Evolutionary conservation across 1,284 basidiomycete species (phyloP).

Genomic region (Cronartium quercuum): DNA sequence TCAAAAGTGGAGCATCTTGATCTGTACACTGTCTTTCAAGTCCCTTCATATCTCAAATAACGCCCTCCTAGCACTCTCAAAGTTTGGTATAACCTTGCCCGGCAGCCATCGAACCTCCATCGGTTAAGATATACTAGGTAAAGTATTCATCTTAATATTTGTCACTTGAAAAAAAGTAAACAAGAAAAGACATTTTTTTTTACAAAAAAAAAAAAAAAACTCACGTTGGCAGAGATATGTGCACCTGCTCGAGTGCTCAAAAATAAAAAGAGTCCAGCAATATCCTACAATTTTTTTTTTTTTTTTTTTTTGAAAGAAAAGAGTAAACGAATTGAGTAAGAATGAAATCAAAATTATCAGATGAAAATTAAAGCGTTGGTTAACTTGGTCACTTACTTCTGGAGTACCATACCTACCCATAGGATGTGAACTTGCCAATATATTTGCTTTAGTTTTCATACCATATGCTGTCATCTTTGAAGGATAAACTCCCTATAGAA

Average conservation of each 20-base stretch:
- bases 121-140: slow-evolving; percentile 27
- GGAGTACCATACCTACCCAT: slow-evolving; percentile 37
- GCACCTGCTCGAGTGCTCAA: slow-evolving; percentile 30
- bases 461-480: slow-evolving; percentile 39
- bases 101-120: slow-evolving; percentile 26
- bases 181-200: background rate
- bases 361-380: too few species aligned
- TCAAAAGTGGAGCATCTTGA: too few species aligned
- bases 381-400: slow-evolving; percentile 1
- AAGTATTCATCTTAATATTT: background rate
- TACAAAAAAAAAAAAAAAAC: background rate
- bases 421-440: slow-evolving; percentile 16
- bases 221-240: slow-evolving; percentile 31
- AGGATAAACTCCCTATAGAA: slow-evolving; percentile 33
- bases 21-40: background rate
- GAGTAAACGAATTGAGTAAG: background rate
- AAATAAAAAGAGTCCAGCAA: slow-evolving; percentile 33
- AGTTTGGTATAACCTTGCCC: slow-evolving; percentile 15
- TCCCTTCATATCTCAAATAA: background rate
- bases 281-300: slow-evolving; percentile 2
- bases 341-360: background rate
- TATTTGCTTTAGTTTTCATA: slow-evolving; percentile 14
- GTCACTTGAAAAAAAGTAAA: background rate
- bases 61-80: too few species aligned
- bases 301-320: background rate